Conservation (phyloP, 768 basidiomycete species). For the Hydnomerulius pinastri region DNA sequence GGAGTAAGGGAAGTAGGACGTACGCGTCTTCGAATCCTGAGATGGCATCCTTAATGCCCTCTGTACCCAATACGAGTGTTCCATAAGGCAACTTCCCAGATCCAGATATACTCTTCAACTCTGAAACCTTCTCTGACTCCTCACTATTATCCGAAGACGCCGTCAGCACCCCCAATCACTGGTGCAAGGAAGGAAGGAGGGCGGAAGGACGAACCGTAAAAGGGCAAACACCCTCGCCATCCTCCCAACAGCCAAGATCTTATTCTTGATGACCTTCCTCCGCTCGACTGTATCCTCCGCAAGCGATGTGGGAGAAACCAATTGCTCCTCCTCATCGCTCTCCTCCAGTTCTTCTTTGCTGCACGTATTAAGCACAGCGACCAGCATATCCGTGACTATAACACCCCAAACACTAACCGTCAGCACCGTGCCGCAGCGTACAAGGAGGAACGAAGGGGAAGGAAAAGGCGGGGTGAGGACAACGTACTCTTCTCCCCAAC, state of each 20-base stretch:
- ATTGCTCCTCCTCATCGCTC: constrained; percentile 50
- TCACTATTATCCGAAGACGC: constrained; percentile 53
- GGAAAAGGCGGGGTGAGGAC: too few species aligned
- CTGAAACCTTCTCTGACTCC: constrained; percentile 96
- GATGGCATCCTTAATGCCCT: constrained; percentile 95
- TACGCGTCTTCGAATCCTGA: constrained; percentile 95
- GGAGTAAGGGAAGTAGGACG: constrained; percentile 34
- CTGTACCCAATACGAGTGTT: constrained; percentile 82
- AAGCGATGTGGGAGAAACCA: constrained; percentile 37
- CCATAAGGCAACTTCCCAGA: constrained; percentile 79
- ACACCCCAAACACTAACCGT: constrained; percentile 6
- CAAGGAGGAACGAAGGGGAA: background rate
- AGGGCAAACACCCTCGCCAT: constrained; percentile 97
- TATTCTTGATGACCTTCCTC: constrained; percentile 93
- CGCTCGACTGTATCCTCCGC: constrained; percentile 65
- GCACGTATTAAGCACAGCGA: constrained; percentile 94
- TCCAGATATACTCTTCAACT: constrained; percentile 89
- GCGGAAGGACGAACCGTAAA: constrained; percentile 69
- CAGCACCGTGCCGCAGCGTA: background rate
- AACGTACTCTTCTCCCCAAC: constrained; percentile 95
- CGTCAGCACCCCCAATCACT: constrained; percentile 1
- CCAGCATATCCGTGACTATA: constrained; percentile 96
- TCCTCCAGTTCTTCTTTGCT: constrained; percentile 96
- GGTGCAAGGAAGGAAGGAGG: background rate
- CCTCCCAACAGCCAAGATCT: constrained; percentile 95